Conservation (phyloP, 2,329 filamentous ascomycete genomes). For the Aspergillus sp. region DNA sequence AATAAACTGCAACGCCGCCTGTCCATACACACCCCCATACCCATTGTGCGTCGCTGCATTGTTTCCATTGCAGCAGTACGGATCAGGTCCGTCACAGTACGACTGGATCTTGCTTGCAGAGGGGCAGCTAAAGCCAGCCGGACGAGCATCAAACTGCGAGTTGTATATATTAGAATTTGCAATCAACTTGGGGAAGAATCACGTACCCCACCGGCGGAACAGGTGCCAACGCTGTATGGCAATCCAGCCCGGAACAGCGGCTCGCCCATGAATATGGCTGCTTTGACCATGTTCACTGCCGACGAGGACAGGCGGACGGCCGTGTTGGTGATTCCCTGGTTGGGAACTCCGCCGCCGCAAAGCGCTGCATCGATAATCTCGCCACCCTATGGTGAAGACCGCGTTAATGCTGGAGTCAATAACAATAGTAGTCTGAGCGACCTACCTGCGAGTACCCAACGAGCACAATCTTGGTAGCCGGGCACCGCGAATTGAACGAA, state of each 20-base stretch:
- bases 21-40: conserved; percentile 65
- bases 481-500: conserved; percentile 60
- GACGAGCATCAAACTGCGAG: conserved; percentile 63
- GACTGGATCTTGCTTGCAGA: conserved; percentile 63
- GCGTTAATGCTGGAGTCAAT: background rate
- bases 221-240: conserved; percentile 66
- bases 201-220: conserved; percentile 62
- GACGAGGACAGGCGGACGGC: conserved; percentile 50
- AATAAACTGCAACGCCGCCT: conserved; percentile 63
- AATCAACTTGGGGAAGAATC: background rate
- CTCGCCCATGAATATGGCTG: conserved; percentile 68
- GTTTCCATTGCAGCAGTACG: conserved; percentile 69
- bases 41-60: conserved; percentile 64
- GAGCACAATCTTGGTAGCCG: conserved; percentile 61
- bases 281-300: conserved; percentile 62
- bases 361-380: conserved; percentile 68
- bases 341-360: conserved; percentile 60
- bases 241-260: conserved; percentile 62
- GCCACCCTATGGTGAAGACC: conserved; percentile 51
- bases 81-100: conserved; percentile 68
- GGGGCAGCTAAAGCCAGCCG: conserved; percentile 61
- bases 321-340: conserved; percentile 52
- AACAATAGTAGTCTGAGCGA: background rate
- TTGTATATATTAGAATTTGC: no score
- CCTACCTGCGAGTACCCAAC: conserved; percentile 66